Base-by-base conservation (phyloP, 108 stramenopile genomes). In the Cyclotella sp. region DNA sequence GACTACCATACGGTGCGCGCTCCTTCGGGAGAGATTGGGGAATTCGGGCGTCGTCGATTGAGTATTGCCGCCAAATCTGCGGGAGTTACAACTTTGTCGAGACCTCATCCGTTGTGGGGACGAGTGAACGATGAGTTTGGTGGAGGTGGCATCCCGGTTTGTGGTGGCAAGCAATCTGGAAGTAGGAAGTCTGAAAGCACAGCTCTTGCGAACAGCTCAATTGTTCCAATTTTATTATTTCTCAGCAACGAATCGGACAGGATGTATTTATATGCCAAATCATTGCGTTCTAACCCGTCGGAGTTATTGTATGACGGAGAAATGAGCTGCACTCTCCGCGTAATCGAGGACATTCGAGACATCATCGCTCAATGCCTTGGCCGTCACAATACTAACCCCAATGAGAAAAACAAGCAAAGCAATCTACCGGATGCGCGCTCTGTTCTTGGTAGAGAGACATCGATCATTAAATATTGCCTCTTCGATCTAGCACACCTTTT, bases 351-450 rank as follows among this genome's bases (percentile, higher is more conserved):
- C 46, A 70, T 86, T 55, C 62, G 88, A 22, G 91, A 95, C 45
- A 90, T 95, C 19, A 58, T 93, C 16, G 79, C 87, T 4, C 70
- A 78, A 29, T 70, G 72, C 21, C 70, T 95, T 1, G 86, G 88
- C 18, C 60, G 69, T 9, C 83, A 88, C 28, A 59, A 52, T 24
- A 51, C 43, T 9, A 63, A 24, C 14, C 40, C 14, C 62, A 51
- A 51, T 12, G 58, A 63, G 18, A 43, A 29, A 26, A 65, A 55
- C 44, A 76, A 68, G 30, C 51, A 59, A 19, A 45, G 74, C 68
- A 70, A 44, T 24, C 55, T 62, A 59, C 46, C 51, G 16, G 64
- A 59, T 66, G 57, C 58, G 24, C 81, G 88, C 19, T 65, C 79
- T 21, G 58, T 78, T 68, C 40, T 95, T 8, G 93, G 91, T 27